Base-by-base conservation (phyloP, 2,329 filamentous ascomycete species). In the Geoglossum cookeanum region DNA sequence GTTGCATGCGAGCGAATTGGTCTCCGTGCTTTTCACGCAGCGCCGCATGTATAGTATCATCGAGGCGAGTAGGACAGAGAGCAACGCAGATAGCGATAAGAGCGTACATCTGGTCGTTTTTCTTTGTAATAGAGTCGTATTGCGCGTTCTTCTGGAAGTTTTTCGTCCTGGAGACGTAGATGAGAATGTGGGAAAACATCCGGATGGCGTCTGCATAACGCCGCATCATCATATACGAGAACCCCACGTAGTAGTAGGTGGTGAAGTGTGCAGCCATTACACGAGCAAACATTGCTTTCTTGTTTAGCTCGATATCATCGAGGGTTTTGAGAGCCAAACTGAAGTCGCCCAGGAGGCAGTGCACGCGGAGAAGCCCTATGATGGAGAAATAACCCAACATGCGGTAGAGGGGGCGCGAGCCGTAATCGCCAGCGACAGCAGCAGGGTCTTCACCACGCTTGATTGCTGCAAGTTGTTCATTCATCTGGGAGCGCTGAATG, bases 211-310 rank as follows among this genome's bases (percentile, higher is more conserved):
- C 92, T 73, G 89, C 87, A 71, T 98, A 98, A 70, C 92, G 87
- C 75, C 92, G 89, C 87, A 97, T 94, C 92, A 98, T 98, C 91
- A 98, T 97, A 84, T 98, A 98, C 64, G 88, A 94, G 82, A 98
- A 98, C 65, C 92, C 92, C 61, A 98, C 91, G 71, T 97, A 97
- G 82, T 98, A 98, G 81, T 97, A 98, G 63, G 92, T 98, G 64
- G 91, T 96, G 77, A 97, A 97, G 78, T 98, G 92, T 59, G 92
- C 92, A 57, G 92, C 91, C 92, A 98, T 97, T 70, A 98, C 92
- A 63, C 92, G 87, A 61, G 92, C 91, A 71, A 98, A 98, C 87
- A 97, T 97, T 72, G 92, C 90, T 79, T 97, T 97, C 80, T 98
- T 98, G 79, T 97, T 98, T 67, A 98, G 83, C 80, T 98, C 92